Base-by-base conservation (phyloP, 148 eudicot species). In the Tetragonia tetragonoides region DNA sequence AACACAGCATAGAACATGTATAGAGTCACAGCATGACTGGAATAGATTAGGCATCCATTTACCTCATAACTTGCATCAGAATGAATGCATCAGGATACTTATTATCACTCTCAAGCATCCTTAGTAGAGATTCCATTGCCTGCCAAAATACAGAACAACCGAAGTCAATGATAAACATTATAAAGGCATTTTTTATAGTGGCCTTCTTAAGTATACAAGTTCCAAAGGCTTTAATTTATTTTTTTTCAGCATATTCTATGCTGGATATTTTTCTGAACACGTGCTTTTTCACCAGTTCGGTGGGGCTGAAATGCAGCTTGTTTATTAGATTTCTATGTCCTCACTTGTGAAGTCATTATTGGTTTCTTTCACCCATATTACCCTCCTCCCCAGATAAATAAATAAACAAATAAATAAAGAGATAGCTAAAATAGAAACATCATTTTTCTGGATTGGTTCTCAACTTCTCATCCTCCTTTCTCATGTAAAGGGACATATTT, bases 11-110 rank as follows among this genome's bases (percentile, higher is more conserved):
- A 9, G 57, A 53, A 7, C 57, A 53, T 53, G 57, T 53, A 46
- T 46, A 46, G 11, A 73, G 14, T 9, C 7, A 6, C 10, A 53
- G 51, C 46, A 39, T 57, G 53, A 63, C 23, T 24, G 56, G 16
- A 40, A 54, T n/a, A 57, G 20, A 21, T 54, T 37, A 18, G 5
- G 74, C 68, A 66, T n/a, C 39, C 37, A 23, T 42, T 78, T 83
- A 90, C 99, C 99, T 95, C 89, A 95, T 89, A 54, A 86, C 78
- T 76, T 95, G 97, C 84, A 91, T 75, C 39, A 83, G 74, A 63
- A 89, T 92, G 78, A 85, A 95, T 69, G 67, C 84, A 91, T 95
- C 99, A 65, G 90, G 90, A 76, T 3, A 18, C 67, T 62, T 68
- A 44, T 77, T 75, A 62, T 91, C 96, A 78, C 83, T 89, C 75